Evolutionary conservation across 192 early-diverging fungal species (phyloP).

Genomic region (Geranomyces michiganensis): DNA sequence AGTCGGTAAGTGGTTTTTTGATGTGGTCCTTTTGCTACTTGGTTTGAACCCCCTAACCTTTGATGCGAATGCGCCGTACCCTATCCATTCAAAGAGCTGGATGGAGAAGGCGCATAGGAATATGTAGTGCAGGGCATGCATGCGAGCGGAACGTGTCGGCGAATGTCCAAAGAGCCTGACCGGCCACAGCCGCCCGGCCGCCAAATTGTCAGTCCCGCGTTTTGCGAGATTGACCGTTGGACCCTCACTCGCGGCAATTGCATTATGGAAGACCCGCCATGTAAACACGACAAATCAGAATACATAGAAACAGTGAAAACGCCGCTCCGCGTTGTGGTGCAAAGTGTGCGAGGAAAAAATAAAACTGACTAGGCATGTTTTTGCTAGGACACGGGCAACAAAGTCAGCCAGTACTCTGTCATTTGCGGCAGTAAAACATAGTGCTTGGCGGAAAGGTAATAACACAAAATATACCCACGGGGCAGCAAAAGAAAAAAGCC

Average conservation of each 20-base stretch:
- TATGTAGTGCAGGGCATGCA: slow-evolving; percentile 25
- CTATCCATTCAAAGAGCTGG: slow-evolving; percentile 22
- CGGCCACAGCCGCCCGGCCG: no score
- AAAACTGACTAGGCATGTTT: not conserved
- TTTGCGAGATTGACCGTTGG: no score
- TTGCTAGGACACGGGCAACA: slow-evolving; percentile 89
- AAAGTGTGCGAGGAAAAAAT: not conserved
- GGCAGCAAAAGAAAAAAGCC: no score
- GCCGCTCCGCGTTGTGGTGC: not conserved
- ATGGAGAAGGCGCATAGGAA: slow-evolving; percentile 18
- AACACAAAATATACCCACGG: not conserved
- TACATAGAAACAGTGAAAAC: slow-evolving; percentile 92
- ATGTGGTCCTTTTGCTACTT: no score
- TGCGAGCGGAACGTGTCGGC: no score
- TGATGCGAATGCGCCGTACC: slow-evolving; percentile 14
- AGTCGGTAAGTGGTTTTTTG: no score
- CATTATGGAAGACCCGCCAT: slow-evolving; percentile 77
- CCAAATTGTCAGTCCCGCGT: no score
- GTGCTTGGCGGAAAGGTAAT: slow-evolving; percentile 90
- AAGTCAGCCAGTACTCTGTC: slow-evolving; percentile 88
- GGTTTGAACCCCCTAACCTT: slow-evolving; percentile 8
- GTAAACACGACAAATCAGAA: slow-evolving; percentile 78
- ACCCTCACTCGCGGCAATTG: no score
- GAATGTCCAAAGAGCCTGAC: no score
- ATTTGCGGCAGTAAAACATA: slow-evolving; percentile 96